A percentile compares a stretch with the other conserved stretches of the same genome.
phyloP scores from a whole-genome alignment of 140 eudicot species.

The Erigeron philadelphicus region DNA sequence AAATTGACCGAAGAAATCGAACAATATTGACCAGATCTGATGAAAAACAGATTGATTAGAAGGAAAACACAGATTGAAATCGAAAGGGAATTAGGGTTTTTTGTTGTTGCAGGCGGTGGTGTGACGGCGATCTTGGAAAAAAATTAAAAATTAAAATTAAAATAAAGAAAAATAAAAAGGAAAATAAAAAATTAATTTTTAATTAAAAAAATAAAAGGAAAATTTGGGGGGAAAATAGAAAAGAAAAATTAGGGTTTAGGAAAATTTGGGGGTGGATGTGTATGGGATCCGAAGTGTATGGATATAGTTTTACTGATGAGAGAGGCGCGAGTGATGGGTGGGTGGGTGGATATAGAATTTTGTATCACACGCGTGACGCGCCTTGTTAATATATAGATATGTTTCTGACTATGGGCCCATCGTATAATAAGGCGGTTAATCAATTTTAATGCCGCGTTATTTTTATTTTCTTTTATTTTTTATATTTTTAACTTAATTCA shows the following conservation, averaged over 20 bases:
- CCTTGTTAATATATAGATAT: too few relatives aligned
- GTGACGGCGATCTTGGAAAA: conserved; percentile 15
- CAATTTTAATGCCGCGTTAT: too few relatives aligned
- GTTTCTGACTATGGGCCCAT: too few relatives aligned
- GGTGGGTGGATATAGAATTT: not conserved
- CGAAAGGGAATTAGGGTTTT: conserved; percentile 34
- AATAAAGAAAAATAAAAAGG: conserved; percentile 6
- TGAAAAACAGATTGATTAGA: conserved; percentile 7
- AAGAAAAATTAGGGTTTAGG: conserved; percentile 29
- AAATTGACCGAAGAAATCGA: not conserved
- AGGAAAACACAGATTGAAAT: conserved; percentile 20
- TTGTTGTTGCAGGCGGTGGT: conserved; percentile 5
- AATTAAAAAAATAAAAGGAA: not conserved
- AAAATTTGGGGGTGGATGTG: conserved; percentile 26
- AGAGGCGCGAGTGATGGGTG: conserved; percentile 22
- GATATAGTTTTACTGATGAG: conserved; percentile 17
- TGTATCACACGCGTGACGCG: conserved; percentile 13
- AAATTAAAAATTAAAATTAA: not conserved
- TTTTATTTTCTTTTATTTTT: too few relatives aligned
- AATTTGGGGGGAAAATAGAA: conserved; percentile 6
- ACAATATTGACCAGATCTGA: conserved; percentile 24
- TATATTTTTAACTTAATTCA: too few relatives aligned
- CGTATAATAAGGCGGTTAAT: too few relatives aligned
- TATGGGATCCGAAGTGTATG: conserved; percentile 38
- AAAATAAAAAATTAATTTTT: not conserved